Percentiles rank a stretch among this genome's conserved stretches.
Conservation (phyloP, 1,284 basidiomycete species). For the Agaricales sp. region DNA sequence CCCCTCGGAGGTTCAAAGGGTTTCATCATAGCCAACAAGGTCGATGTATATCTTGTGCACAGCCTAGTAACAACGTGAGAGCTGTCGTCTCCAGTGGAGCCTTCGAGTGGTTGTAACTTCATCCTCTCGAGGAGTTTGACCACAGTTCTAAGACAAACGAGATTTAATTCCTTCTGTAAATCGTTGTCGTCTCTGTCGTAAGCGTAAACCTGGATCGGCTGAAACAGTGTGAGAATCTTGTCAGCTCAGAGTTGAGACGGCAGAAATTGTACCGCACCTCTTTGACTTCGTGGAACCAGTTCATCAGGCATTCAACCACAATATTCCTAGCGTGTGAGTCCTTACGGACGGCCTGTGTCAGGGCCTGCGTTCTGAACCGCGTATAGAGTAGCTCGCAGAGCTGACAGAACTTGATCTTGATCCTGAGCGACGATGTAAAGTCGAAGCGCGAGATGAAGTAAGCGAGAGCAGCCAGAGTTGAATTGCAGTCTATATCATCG, state of each 20-base stretch:
- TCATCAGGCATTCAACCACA: conserved; percentile 63
- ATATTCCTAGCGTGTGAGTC: conserved; percentile 59
- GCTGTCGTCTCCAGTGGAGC: conserved; percentile 47
- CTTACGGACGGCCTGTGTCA: conserved; percentile 54
- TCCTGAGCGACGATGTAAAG: conserved; percentile 43
- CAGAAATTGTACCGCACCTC: conserved; percentile 11
- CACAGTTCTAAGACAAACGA: conserved; percentile 58
- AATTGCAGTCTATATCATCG: conserved; percentile 65
- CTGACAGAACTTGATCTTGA: conserved; percentile 69
- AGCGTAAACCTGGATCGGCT: no score
- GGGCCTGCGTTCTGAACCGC: conserved; percentile 30
- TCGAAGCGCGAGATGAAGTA: conserved; percentile 57
- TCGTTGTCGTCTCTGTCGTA: conserved; percentile 6
- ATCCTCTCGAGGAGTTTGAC: conserved; percentile 73
- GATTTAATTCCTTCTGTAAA: conserved; percentile 56
- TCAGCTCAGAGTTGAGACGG: not conserved
- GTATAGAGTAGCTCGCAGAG: conserved; percentile 59
- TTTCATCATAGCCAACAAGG: conserved; percentile 58
- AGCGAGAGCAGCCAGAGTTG: conserved; percentile 53
- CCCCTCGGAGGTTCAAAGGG: conserved; percentile 37
- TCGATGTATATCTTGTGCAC: conserved; percentile 67
- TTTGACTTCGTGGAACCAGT: conserved; percentile 53
- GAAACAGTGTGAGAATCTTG: not conserved
- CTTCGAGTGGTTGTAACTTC: conserved; percentile 53
- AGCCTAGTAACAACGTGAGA: conserved; percentile 64